These are phyloP conservation scores for Erysimum pusillum DNA, from an alignment of 441 rosid species.

Conservation along the genomic window DNA sequence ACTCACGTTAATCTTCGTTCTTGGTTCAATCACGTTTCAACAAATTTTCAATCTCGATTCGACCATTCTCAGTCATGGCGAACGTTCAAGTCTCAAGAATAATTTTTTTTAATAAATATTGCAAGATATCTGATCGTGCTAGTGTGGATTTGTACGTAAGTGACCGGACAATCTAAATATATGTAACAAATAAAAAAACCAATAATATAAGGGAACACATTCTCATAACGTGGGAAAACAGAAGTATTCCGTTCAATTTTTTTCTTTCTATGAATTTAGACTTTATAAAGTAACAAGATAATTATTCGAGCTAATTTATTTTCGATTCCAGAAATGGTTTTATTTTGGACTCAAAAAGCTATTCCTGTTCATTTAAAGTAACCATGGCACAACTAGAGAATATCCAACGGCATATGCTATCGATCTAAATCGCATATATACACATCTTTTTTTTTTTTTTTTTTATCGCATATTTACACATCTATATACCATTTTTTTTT, in stretches of 20 bases:
- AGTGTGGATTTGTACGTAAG: not conserved
- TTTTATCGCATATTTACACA: no score
- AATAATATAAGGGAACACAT: not conserved
- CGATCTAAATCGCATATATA: conserved; percentile 6
- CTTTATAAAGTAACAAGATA: conserved; percentile 28
- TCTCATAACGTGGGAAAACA: conserved; percentile 19
- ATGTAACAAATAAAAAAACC: not conserved
- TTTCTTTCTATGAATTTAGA: conserved; percentile 28
- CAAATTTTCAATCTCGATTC: not conserved
- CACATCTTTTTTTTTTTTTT: not conserved
- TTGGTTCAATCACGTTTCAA: no score
- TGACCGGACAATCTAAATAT: not conserved
- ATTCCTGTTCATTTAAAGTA: conserved; percentile 41
- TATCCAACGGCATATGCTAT: conserved; percentile 44
- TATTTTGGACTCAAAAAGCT: conserved; percentile 34
- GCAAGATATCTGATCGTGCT: not conserved
- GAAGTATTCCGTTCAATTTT: conserved; percentile 12
- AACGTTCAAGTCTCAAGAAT: not conserved
- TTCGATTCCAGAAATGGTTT: conserved; percentile 13
- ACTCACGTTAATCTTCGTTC: not conserved
- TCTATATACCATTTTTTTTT: no score
- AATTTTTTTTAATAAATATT: not conserved
- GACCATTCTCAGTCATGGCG: not conserved
- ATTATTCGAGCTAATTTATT: conserved; percentile 27
- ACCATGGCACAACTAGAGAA: conserved; percentile 37